Evolutionary conservation across 164 flowering plant species (phyloP), one percentile per base, ranked within the genome.

Genomic region (Litsea cubeba): DNA sequence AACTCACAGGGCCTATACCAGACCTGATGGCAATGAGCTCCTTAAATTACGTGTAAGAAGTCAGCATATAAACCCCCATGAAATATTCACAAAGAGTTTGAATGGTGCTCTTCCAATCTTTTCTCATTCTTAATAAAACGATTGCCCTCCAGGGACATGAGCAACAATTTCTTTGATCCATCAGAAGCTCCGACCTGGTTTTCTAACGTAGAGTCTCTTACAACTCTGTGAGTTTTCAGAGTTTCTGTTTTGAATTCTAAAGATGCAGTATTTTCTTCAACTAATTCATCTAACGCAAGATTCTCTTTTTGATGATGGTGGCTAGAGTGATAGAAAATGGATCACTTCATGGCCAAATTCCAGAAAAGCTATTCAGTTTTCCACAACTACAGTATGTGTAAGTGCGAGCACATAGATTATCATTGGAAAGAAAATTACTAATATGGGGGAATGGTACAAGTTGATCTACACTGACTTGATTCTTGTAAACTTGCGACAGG

Each of bases 151-250:
- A 95, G 98, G 82, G 99, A 95, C 84, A 81, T 95, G 75, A 92
- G 99, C 83, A 88, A 88, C 85, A 93, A 95, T 75, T 77, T 86
- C 11, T 95, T 95, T 79, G 86, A 77, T 54, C 64, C 82, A 75
- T 84, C 98, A 26, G 83, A 75, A 70, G 87, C 90, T 78, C 99
- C 99, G 10, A 68, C 62, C 46, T 95, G 99, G 99, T 89, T 95
- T 80, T 84, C 95, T 63, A 89, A 86, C 26, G 74, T 90, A 79
- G 70, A 77, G 49, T 85, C 97, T 25, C 90, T 95, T 25, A 95
- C 95, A 62, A 94, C 97, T 32, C 60, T 95, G 98, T 95, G 80
- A 87, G 95, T 83, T 73, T 65, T 64, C 35, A 46, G 14, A 15
- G 4, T 28, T 17, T 14, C 22, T 18, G 18, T 15, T 62, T 49